A percentile compares a stretch with the other conserved stretches of the same genome.
Evolutionary conservation across 1,139 yeast genomes (phyloP).

Genomic region (Suhomyces anneliseae): DNA sequence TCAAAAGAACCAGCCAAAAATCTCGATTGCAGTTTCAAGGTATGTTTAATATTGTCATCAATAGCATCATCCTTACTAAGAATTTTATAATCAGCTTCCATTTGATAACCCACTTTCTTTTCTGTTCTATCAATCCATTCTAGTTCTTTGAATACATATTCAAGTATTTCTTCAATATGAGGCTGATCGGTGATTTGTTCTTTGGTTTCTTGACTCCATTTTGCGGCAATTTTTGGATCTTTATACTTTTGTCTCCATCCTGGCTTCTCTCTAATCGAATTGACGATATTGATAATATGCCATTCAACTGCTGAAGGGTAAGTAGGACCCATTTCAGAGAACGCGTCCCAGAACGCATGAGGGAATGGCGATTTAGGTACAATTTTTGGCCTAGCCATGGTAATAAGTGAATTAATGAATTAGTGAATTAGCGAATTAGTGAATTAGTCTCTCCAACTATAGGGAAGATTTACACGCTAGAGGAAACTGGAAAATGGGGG

Average conservation of each 20-base stretch:
- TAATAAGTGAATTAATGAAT: too few species aligned
- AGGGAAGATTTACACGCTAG: too few species aligned
- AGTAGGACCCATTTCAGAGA: too few species aligned
- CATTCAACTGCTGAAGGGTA: too few species aligned
- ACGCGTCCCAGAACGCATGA: too few species aligned
- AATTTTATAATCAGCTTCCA: constrained; percentile 1
- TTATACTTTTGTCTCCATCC: constrained; percentile 35
- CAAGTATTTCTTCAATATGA: constrained; percentile 20
- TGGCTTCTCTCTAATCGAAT: constrained; percentile 19
- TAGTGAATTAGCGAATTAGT: too few species aligned
- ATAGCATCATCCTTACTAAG: constrained; percentile 6
- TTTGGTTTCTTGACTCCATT: constrained; percentile 33
- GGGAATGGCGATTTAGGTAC: too few species aligned
- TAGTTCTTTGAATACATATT: constrained; percentile 28
- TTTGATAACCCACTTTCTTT: neutral
- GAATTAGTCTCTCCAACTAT: too few species aligned
- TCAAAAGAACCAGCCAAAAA: constrained; percentile 17
- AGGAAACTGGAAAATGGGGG: too few species aligned
- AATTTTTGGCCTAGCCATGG: too few species aligned
- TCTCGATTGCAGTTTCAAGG: constrained; percentile 13
- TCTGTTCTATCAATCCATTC: constrained; percentile 28
- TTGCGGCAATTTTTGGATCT: constrained; percentile 23
- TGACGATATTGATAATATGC: too few species aligned
- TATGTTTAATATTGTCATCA: constrained; percentile 12
- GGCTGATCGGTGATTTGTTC: constrained; percentile 14